Evolutionary conservation across 495 filamentous ascomycete genomes (phyloP).

Genomic region (Aspergillus panamensis): DNA sequence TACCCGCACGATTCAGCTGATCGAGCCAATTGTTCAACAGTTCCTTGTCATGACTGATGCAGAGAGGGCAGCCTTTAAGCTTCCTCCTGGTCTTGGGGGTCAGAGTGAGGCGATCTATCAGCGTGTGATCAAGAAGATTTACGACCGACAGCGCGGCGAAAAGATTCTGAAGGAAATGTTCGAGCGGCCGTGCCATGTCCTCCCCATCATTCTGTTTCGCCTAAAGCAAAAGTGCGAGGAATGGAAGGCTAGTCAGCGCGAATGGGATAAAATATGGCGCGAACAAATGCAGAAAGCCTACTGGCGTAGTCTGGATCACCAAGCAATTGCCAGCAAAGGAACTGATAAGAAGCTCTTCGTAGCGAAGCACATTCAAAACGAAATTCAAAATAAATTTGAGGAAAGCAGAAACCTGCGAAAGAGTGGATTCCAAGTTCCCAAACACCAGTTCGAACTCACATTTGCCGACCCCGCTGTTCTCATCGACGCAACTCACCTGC

Average conservation of each 20-base stretch:
- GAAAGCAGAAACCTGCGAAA: constrained; percentile 68
- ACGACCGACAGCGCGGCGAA: constrained; percentile 76
- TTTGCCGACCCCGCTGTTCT: constrained; percentile 78
- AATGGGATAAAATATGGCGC: constrained; percentile 99
- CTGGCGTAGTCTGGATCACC: constrained; percentile 93
- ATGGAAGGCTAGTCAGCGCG: constrained; percentile 92
- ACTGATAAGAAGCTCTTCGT: constrained; percentile 87
- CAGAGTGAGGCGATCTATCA: constrained; percentile 95
- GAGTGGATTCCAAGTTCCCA: constrained; percentile 54
- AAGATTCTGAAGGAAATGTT: constrained; percentile 82
- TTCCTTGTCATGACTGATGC: constrained; percentile 68
- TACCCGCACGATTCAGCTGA: constrained; percentile 84
- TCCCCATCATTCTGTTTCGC: constrained; percentile 81
- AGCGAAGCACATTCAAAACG: constrained; percentile 76
- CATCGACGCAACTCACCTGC: constrained; percentile 73
- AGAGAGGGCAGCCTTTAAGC: constrained; percentile 67
- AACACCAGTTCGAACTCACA: constrained; percentile 68
- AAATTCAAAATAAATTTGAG: constrained; percentile 84
- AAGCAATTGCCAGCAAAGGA: constrained; percentile 78
- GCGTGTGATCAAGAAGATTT: constrained; percentile 97
- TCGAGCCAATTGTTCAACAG: constrained; percentile 89
- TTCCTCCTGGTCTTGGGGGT: constrained; percentile 81
- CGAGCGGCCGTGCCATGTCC: constrained; percentile 70
- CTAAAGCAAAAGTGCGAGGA: constrained; percentile 93
- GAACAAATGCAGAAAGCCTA: constrained; percentile 88